A percentile compares a stretch with the other conserved stretches of the same genome.
phyloP scores from a whole-genome alignment of 306 rosid species.

The Gillenia trifoliata region DNA sequence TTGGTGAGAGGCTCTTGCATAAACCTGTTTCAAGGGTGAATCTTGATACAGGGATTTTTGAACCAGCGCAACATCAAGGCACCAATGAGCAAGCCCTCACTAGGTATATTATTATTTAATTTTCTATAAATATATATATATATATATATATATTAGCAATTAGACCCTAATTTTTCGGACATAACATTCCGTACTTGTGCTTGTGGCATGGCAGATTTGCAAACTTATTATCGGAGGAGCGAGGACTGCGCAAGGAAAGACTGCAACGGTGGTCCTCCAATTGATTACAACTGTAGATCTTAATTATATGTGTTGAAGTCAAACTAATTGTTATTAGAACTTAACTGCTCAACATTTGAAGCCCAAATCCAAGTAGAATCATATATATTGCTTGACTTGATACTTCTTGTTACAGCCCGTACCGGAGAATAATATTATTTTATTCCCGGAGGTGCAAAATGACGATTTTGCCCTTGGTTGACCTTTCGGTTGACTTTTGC shows the following conservation, averaged over 20 bases:
- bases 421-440: no score
- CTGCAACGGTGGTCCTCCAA: not conserved
- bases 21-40: slow-evolving; percentile 18
- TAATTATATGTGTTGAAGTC: not conserved
- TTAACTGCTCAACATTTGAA: no score
- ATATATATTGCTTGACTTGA: no score
- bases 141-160: no score
- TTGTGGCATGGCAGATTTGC: slow-evolving; percentile 18
- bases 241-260: slow-evolving; percentile 8
- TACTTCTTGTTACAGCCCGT: no score
- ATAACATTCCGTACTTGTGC: no score
- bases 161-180: no score
- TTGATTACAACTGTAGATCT: not conserved
- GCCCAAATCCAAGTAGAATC: no score
- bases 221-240: slow-evolving; percentile 6
- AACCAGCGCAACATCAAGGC: not conserved
- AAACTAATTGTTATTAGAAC: not conserved
- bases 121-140: no score
- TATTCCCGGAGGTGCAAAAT: no score
- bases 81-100: slow-evolving; percentile 7
- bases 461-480: no score
- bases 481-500: no score
- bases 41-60: slow-evolving; percentile 1
- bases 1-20: slow-evolving; percentile 10
- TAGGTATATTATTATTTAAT: not conserved